Base-by-base conservation (phyloP, 139 green algal species). In the Haematococcus lacustris region DNA sequence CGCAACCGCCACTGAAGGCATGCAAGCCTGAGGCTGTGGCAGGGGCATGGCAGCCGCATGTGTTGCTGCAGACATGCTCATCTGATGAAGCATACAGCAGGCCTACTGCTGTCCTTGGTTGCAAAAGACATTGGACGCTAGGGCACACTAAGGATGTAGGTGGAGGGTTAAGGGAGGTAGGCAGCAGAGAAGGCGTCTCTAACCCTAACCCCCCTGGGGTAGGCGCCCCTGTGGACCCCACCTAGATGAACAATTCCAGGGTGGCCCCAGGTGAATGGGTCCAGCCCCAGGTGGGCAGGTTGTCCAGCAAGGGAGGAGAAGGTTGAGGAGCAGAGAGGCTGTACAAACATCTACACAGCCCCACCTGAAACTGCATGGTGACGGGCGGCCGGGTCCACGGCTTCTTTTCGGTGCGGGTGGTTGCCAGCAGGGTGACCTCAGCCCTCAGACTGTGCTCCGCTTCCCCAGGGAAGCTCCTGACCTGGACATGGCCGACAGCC, bases 391-490 rank as follows among this genome's bases (percentile, higher is more conserved):
- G 72, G 13, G 71, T 73, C 90, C 91, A 98, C 0, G 89, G 65
- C 83, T 97, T 97, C 67, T 88, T 85, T 13, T 47, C 67, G 57
- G 94, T 90, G 17, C 82, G 85, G 5, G 87, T 91, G 25, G 92
- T 95, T 5, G 88, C 79, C 41, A 98, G 89, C 75, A 98, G 85
- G 70, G 91, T 86, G 71, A 98, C 94, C 65, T 91, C 86, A 2
- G 94, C 93, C 1, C 83, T 76, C 78, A 98, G 80, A 26, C 80
- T 91, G 73, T 95, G 84, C 78, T 98, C 91, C 7, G 73, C 71
- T 65, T 85, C 75, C 0, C 90, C 89, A 6, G 75, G 69, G 61
- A 93, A 94, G 30, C 87, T 88, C 73, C 89, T 85, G 40, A 97
- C 86, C 85, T 98, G 66, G n/a, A 53, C 13, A 37, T 13, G 23